Evolutionary conservation across 208 protist species (phyloP).

Genomic region (Tritrichomonas musculus): DNA sequence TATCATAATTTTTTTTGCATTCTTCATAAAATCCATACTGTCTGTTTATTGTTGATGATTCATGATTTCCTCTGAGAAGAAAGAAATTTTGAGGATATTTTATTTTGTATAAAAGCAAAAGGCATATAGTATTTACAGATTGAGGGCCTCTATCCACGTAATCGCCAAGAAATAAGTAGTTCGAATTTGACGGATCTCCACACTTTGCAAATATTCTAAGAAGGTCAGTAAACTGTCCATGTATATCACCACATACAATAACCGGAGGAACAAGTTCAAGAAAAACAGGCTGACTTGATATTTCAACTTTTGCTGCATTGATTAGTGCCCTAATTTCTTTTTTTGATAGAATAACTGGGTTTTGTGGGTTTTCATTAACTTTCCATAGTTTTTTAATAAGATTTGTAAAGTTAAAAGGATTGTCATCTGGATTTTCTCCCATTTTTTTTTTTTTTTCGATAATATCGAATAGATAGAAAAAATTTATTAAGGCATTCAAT

Average conservation of each 20-base stretch:
- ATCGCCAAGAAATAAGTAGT: neutral
- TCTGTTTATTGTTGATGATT: slow-evolving; percentile 89
- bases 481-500: too few species aligned
- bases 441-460: too few species aligned
- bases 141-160: slow-evolving; percentile 37
- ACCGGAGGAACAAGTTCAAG: neutral
- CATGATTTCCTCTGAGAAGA: slow-evolving; percentile 93
- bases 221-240: slow-evolving; percentile 19
- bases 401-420: too few species aligned
- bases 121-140: slow-evolving; percentile 72
- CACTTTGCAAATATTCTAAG: neutral
- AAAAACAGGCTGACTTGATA: neutral
- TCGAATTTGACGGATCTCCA: neutral
- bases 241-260: neutral
- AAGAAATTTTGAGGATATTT: slow-evolving; percentile 84
- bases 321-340: neutral
- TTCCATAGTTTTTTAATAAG: too few species aligned
- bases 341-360: too few species aligned
- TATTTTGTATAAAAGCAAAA: slow-evolving; percentile 74
- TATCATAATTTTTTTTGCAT: slow-evolving; percentile 58
- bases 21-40: neutral
- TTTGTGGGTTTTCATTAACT: too few species aligned
- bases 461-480: too few species aligned
- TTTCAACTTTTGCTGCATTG: neutral
- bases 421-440: too few species aligned